A percentile compares a stretch with the other conserved stretches of the same genome.
Conservation (phyloP, 352 stramenopile genomes). For the Phytopythium delawarense region DNA sequence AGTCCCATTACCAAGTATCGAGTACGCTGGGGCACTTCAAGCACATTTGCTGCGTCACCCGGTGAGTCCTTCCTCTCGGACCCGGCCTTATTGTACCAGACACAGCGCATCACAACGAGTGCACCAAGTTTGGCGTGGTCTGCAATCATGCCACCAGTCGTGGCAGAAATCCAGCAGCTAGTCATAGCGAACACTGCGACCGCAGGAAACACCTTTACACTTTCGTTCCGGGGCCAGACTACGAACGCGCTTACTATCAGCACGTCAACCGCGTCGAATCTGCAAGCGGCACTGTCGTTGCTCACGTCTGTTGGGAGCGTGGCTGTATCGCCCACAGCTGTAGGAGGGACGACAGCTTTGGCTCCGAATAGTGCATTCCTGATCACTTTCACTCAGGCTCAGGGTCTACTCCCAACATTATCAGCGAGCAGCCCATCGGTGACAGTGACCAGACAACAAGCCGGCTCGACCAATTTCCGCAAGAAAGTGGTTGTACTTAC, state of each 20-base stretch:
- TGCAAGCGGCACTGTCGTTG: slow-evolving; percentile 32
- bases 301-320: slow-evolving; percentile 42
- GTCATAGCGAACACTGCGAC: slow-evolving; percentile 22
- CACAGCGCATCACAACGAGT: slow-evolving; percentile 46
- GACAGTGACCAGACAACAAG: slow-evolving; percentile 21
- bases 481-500: slow-evolving; percentile 65
- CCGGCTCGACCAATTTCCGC: slow-evolving; percentile 51
- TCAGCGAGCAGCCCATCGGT: slow-evolving; percentile 9
- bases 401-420: slow-evolving; percentile 44
- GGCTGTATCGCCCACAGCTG: slow-evolving; percentile 24
- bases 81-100: slow-evolving; percentile 41
- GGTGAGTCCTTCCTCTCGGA: slow-evolving; percentile 47
- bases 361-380: slow-evolving; percentile 19
- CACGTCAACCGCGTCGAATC: slow-evolving; percentile 20
- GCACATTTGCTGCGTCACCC: slow-evolving; percentile 44
- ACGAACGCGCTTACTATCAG: slow-evolving; percentile 29
- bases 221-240: slow-evolving; percentile 45
- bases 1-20: slow-evolving; percentile 62
- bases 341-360: slow-evolving; percentile 15
- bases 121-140: slow-evolving; percentile 62
- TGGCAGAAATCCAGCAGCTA: slow-evolving; percentile 43
- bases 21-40: slow-evolving; percentile 63
- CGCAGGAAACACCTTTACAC: slow-evolving; percentile 28
- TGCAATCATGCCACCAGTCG: slow-evolving; percentile 18
- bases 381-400: slow-evolving; percentile 55